Base-by-base conservation (phyloP, 306 rosid genomes). In the Betula pendula region DNA sequence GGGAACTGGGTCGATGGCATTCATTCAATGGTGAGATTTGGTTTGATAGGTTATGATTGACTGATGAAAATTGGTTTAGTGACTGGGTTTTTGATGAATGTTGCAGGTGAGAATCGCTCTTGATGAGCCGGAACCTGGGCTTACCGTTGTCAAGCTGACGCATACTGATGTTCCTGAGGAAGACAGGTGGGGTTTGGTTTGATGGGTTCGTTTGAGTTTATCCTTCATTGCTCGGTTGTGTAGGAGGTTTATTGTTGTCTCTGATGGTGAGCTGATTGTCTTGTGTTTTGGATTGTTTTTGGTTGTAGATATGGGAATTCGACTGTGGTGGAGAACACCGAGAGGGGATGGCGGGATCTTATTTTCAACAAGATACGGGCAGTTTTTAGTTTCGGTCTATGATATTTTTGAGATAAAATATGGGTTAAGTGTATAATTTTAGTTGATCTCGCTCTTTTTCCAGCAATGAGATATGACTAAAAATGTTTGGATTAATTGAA, bases 341-440 rank as follows among this genome's bases (percentile, higher is more conserved):
- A 95, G 79, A 89, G 97, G 74, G 98, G 98, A 53, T 95, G 98
- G 98, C 84, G 97, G 87, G 99, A 95, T 80, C 97, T 87, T 29
- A 92, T 95, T 9, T 95, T 95, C 88, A 95, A 92, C 75, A 92
- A 90, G 93, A 92, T 95, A 58, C 87, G 97, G 50, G 99, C 97
- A 2, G 99, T 89, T 55, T 95, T 95, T 81, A 94, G 99, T 59
- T 95, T 95, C 73, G 97, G 99, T 76, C 87, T 95, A 50, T 94
- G 83, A 92, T 60, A 29, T 69, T 70, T 51, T 33, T 45, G 11
- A 27, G 29, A 43, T 66, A 33, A 38, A 14, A 19, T 77, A 63
- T 66, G 55, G 50, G 24, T 71, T 76, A 67, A 56, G 45, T 81
- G 31, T 74, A 79, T 86, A 73, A 72, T 52, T 62, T 76, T 45